phyloP scores from a whole-genome alignment of 1,284 basidiomycete genomes.

The Cryptococcus maquisensis region DNA sequence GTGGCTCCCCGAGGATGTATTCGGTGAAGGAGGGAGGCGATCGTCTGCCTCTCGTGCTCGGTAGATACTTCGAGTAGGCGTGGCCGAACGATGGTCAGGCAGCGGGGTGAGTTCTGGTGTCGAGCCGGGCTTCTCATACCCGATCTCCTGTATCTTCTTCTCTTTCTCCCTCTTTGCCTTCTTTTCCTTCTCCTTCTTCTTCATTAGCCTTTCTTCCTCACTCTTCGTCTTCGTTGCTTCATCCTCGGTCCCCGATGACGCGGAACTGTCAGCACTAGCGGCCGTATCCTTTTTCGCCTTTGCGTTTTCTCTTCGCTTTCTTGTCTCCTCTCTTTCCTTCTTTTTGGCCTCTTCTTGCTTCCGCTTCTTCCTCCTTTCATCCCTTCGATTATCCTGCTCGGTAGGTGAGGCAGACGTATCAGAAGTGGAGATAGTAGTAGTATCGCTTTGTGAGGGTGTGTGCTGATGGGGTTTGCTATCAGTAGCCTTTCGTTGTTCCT shows the following conservation, averaged over 20 bases:
- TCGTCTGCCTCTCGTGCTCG: conserved; percentile 6
- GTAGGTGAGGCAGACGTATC: too few species aligned
- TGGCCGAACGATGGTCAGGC: conserved; percentile 11
- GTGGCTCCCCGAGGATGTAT: neutral
- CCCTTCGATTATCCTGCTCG: neutral
- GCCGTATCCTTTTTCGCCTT: neutral
- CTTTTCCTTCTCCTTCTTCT: neutral
- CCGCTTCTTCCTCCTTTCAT: neutral
- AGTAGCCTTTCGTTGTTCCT: too few species aligned
- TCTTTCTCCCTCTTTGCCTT: neutral
- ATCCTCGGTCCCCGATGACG: too few species aligned
- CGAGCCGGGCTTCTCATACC: neutral
- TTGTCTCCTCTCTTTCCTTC: neutral
- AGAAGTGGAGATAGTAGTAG: too few species aligned
- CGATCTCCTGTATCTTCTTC: neutral
- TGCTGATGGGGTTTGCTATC: too few species aligned
- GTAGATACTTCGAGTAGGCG: conserved; percentile 3
- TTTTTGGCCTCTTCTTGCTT: conserved; percentile 1
- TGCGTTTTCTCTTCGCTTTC: neutral
- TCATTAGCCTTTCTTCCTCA: neutral
- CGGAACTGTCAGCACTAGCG: too few species aligned
- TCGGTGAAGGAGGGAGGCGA: conserved; percentile 8
- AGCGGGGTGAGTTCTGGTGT: neutral
- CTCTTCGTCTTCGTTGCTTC: neutral
- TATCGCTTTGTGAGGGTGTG: too few species aligned